Evolutionary conservation across 768 basidiomycete genomes (phyloP), one percentile per base, ranked within the genome.

Genomic region (Amanita rimosa): DNA sequence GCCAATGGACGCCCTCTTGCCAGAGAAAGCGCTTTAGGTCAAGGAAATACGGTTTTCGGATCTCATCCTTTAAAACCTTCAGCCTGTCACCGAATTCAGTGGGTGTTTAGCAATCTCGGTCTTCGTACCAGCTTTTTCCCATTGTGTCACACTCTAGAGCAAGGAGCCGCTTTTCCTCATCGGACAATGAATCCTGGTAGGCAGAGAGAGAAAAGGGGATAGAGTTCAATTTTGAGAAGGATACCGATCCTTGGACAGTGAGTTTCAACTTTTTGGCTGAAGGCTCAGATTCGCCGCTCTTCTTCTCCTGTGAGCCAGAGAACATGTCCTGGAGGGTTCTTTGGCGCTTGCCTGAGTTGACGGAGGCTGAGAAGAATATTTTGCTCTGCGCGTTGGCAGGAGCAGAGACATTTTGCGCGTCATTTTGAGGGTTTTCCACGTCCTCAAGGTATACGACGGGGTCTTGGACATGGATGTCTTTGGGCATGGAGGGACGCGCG

Each of bases 21-120:
- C 76, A 80, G 16, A 90, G 70, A 54, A 79, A 87, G 46, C 68
- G 64, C 62, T 91, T 89, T 49, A 91, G 62, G 21, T 74, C 58
- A 45, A 89, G 63, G 57, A 91, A 91, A 62, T 89, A 91, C 0
- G 83, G 75, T 57, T 86, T 83, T 55, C 70, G 74, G 45, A 91
- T 74, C 58, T 91, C 88, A 52, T 81, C 75, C 53, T 81, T 78
- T 48, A 91, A 70, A 31, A 84, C 55, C 59, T 83, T 83, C 37
- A 90, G 67, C 88, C 85, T 89, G 49, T 44, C 52, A 29, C 35
- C 39, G 44, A 19, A 42, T 39, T 35, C 45, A 29, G 7, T 4
- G 4, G 31, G 26, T 17, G 14, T 24, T 24, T 27, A n/a, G 36
- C 17, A 27, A 36, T 48, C 33, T 5, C 17, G 43, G 37, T 48